Evolutionary conservation across 495 filamentous ascomycete species (phyloP).

Genomic region (Neurospora cerealis): DNA sequence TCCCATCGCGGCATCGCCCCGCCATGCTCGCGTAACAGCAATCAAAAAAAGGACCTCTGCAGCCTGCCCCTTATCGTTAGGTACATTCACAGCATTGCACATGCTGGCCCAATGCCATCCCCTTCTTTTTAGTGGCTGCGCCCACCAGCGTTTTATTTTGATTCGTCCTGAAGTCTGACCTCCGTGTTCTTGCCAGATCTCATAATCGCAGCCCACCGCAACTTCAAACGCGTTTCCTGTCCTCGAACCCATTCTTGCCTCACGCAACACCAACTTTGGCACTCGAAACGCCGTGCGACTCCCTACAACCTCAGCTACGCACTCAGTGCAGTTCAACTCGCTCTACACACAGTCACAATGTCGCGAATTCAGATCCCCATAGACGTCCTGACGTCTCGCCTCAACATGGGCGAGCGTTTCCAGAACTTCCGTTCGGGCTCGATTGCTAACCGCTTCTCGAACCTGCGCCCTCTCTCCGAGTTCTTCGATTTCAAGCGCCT

Average conservation of each 20-base stretch:
- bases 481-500: conserved; percentile 93
- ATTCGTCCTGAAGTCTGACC: conserved; percentile 12
- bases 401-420: conserved; percentile 67
- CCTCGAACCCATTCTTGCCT: not conserved
- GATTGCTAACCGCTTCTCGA: conserved; percentile 74
- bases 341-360: conserved; percentile 42
- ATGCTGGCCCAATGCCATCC: not conserved
- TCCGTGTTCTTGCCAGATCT: conserved; percentile 23
- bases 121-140: not conserved
- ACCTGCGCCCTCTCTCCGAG: conserved; percentile 82
- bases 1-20: not conserved
- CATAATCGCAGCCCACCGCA: not conserved
- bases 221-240: not conserved
- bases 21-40: not conserved
- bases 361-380: conserved; percentile 83
- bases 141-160: conserved; percentile 11
- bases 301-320: not conserved
- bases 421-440: conserved; percentile 68
- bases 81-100: not conserved
- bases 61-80: not conserved
- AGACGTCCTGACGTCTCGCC: conserved; percentile 79
- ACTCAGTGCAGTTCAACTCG: not conserved
- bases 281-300: not conserved
- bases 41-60: not conserved
- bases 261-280: not conserved